Conservation (phyloP, 164 flowering plant species). For the Cinnamomum chago region DNA sequence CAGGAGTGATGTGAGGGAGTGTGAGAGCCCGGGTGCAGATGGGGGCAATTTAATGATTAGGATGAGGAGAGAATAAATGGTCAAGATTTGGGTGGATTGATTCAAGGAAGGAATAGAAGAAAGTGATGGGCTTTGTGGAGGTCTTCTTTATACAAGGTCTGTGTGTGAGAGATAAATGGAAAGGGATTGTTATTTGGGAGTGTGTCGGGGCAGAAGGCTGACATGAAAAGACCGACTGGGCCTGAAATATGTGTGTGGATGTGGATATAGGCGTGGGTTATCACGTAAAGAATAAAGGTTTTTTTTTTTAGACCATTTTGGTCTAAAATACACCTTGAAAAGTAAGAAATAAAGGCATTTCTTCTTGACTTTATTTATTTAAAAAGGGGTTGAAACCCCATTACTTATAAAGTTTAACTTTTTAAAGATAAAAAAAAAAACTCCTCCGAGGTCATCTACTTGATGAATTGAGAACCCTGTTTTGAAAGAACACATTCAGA, state of each 20-base stretch:
- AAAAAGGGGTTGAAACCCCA: too few relatives aligned
- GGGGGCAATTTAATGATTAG: constrained; percentile 63
- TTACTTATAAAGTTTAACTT: too few relatives aligned
- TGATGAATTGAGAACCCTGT: too few relatives aligned
- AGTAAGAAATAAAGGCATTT: too few relatives aligned
- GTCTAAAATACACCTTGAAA: too few relatives aligned
- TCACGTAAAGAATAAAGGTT: too few relatives aligned
- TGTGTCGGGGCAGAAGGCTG: constrained; percentile 33
- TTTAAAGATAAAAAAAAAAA: too few relatives aligned
- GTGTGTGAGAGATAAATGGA: not conserved
- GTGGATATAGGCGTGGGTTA: constrained; percentile 41
- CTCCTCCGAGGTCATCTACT: too few relatives aligned
- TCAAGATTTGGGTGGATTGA: constrained; percentile 10
- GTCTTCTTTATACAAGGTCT: constrained; percentile 11
- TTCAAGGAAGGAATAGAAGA: constrained; percentile 43
- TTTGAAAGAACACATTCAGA: too few relatives aligned
- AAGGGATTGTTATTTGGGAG: not conserved
- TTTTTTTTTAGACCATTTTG: too few relatives aligned
- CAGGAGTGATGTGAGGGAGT: not conserved
- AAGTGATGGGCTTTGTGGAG: constrained; percentile 47
- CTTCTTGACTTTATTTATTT: too few relatives aligned
- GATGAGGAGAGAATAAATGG: constrained; percentile 30
- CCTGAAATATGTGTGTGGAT: constrained; percentile 55
- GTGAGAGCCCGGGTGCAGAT: constrained; percentile 51
- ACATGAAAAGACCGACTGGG: constrained; percentile 54